Evolutionary conservation across 805 yeast species (phyloP).

Genomic region (Cyberlindnera misumaiensis): DNA sequence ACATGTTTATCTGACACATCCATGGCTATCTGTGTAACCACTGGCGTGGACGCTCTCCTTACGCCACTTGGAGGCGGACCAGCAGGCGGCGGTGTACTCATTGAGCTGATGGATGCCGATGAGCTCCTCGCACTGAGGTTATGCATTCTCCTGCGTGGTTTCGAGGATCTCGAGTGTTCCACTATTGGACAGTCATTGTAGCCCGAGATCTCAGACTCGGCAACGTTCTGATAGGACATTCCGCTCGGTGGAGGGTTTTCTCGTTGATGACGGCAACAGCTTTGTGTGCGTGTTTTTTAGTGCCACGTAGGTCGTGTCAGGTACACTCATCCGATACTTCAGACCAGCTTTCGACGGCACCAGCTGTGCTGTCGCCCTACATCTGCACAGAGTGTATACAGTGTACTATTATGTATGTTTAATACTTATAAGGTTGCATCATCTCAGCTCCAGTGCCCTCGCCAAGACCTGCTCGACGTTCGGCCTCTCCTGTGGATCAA

Average conservation of each 20-base stretch:
- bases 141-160: neutral
- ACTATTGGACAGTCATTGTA: slow-evolving; percentile 37
- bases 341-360: too few species aligned
- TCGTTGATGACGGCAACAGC: too few species aligned
- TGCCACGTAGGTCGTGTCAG: too few species aligned
- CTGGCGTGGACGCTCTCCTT: neutral
- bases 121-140: too few species aligned
- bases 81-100: neutral
- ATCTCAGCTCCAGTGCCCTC: slow-evolving; percentile 33
- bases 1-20: slow-evolving; percentile 14
- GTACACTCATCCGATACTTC: too few species aligned
- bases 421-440: too few species aligned
- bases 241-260: neutral
- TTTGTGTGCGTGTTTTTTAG: too few species aligned
- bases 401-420: too few species aligned
- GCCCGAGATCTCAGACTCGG: slow-evolving; percentile 35
- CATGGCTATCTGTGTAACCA: neutral
- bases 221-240: slow-evolving; percentile 29
- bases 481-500: slow-evolving; percentile 61
- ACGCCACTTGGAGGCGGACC: neutral
- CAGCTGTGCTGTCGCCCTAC: too few species aligned
- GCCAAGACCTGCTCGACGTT: slow-evolving; percentile 51
- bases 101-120: neutral
- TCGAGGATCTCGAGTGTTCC: slow-evolving; percentile 4
- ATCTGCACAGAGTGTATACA: too few species aligned